Evolutionary conservation across 2,329 filamentous ascomycete genomes (phyloP).

Genomic region (Neonectria hederae): DNA sequence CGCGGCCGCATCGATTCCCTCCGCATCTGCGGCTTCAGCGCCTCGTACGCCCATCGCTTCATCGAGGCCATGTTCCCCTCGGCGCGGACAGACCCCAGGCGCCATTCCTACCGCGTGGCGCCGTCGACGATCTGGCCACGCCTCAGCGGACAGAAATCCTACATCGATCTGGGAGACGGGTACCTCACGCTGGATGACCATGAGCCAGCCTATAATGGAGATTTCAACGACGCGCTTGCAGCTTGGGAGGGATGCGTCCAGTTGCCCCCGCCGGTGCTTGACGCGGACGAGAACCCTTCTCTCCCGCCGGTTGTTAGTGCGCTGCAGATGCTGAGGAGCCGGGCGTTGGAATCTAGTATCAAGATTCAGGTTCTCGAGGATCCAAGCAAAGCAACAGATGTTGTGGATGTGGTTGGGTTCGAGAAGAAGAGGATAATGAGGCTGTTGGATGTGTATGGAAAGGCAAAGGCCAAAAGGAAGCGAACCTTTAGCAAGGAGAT

Average conservation of each 20-base stretch:
- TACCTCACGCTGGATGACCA: constrained; percentile 37
- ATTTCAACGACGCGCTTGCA: background rate
- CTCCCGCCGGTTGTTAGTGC: constrained; percentile 31
- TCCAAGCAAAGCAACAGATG: background rate
- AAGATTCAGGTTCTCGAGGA: constrained; percentile 17
- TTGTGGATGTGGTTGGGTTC: background rate
- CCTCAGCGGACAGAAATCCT: constrained; percentile 42
- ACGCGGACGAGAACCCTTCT: constrained; percentile 19
- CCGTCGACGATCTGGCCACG: constrained; percentile 47
- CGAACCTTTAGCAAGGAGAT: constrained; percentile 6
- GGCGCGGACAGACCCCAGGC: background rate
- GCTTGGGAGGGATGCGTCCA: constrained; percentile 40
- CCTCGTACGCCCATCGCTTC: constrained; percentile 43
- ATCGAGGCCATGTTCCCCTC: constrained; percentile 42
- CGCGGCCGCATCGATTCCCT: constrained; percentile 44
- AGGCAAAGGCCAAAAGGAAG: constrained; percentile 11
- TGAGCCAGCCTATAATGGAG: background rate
- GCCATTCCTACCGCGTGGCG: constrained; percentile 41
- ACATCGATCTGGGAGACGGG: constrained; percentile 39
- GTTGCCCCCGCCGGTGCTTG: constrained; percentile 37
- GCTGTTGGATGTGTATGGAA: constrained; percentile 18
- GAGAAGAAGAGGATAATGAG: constrained; percentile 10
- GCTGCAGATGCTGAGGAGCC: constrained; percentile 27
- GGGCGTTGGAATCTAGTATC: constrained; percentile 8
- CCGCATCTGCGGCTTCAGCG: constrained; percentile 51